A percentile compares a stretch with the other conserved stretches of the same genome.
Evolutionary conservation across 2,329 filamentous ascomycete species (phyloP).

Genomic region (Tolypocladium ophioglossoides): DNA sequence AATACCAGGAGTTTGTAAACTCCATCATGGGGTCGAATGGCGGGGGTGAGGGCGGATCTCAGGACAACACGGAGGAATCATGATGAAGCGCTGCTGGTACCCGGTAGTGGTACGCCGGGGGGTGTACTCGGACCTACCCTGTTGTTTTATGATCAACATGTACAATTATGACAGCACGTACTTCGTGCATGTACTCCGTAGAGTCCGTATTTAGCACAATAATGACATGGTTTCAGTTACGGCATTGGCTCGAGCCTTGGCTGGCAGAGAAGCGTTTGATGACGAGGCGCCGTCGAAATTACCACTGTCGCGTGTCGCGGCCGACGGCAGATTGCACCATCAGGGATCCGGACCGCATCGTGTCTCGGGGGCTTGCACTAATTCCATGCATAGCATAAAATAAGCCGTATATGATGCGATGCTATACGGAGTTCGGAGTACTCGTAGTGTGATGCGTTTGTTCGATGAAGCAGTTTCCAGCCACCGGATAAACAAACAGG

Average conservation of each 20-base stretch:
- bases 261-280: neutral
- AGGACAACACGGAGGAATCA: conserved; percentile 15
- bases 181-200: too few species aligned
- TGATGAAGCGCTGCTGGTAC: neutral
- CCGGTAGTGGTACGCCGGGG: neutral
- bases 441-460: too few species aligned
- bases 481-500: neutral
- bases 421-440: too few species aligned
- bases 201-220: too few species aligned
- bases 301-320: neutral
- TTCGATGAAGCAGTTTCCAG: neutral
- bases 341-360: neutral
- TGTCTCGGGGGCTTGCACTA: neutral
- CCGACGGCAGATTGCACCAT: conserved; percentile 5
- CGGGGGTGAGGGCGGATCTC: conserved; percentile 15
- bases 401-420: neutral
- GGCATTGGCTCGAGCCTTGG: neutral
- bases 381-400: neutral
- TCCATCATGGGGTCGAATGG: conserved; percentile 49
- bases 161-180: conserved; percentile 1
- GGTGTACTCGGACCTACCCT: neutral
- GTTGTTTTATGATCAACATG: neutral
- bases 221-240: neutral
- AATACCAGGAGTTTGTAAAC: conserved; percentile 84
- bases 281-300: neutral